Evolutionary conservation across 176 grass and related monocot genomes (phyloP), one percentile per base, ranked within the genome.

Genomic region (Cenchrus americanus): DNA sequence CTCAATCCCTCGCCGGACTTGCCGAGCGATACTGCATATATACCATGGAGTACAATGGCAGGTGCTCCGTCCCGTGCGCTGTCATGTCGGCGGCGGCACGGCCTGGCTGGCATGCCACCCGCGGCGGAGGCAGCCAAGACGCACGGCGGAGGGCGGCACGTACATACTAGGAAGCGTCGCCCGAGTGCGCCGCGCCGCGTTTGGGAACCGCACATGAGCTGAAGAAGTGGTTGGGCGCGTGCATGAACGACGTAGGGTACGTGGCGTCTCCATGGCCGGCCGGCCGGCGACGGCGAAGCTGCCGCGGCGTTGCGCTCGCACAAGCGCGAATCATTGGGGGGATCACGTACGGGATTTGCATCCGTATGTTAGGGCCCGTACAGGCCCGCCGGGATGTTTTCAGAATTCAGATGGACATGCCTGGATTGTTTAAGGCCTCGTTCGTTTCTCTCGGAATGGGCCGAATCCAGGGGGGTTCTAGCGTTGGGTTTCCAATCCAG

Each of bases 61-160:
- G 62, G 48, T 22, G 66, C 34, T 15, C 44, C 50, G 15, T 54
- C 17, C 46, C 14, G 52, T 71, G 70, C 37, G 78, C 69, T 87
- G 85, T 30, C 85, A 81, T 81, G 78, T 49, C 26, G 50, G 57
- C 47, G 82, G 19, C 62, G 62, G 73, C 55, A 79, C 14, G 55
- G 59, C 84, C 76, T 57, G 69, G 84, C 77, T 86, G 84, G 77
- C 84, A 43, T 86, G 84, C 84, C 49, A n/a, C 69, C 59, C 59
- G 37, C 21, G 17, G 61, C 37, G 2, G 68, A 10, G 11, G 84
- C 84, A 80, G 37, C 58, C 58, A 41, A 71, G 78, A 64, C 50
- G 61, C 84, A 86, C 67, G 84, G 8, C 40, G 7, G 57, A 60
- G 23, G 23, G 61, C 26, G 2, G 27, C 27, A 30, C 27, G 27